Conservation (phyloP, 2,329 filamentous ascomycete species). For the Scedosporium boydii region DNA sequence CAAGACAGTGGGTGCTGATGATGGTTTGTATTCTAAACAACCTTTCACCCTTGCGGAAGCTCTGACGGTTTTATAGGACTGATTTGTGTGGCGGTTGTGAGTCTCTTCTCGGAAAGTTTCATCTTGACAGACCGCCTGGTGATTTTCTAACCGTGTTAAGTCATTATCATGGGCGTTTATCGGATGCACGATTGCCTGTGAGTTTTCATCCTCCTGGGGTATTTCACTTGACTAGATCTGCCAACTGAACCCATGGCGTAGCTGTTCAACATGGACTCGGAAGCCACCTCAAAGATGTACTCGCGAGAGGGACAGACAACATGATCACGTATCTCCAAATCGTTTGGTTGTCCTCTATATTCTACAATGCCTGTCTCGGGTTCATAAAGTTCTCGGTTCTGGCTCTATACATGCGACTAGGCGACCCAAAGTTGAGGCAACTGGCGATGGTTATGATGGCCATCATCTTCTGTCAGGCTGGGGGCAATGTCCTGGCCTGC, state of each 20-base stretch:
- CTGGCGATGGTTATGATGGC: conserved; percentile 27
- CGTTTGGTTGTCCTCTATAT: conserved; percentile 35
- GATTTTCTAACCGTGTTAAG: conserved; percentile 13
- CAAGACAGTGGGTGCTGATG: conserved; percentile 19
- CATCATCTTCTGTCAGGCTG: conserved; percentile 28
- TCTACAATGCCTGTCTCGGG: conserved; percentile 35
- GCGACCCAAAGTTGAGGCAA: conserved; percentile 24
- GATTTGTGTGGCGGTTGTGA: conserved; percentile 11
- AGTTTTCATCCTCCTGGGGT: not conserved
- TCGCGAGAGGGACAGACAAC: conserved; percentile 9
- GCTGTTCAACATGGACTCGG: conserved; percentile 19
- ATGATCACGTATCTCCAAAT: conserved; percentile 12
- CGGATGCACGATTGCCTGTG: conserved; percentile 21
- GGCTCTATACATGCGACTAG: conserved; percentile 32
- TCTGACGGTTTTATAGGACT: conserved; percentile 6
- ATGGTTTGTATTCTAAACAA: conserved; percentile 14
- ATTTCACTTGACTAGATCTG: not conserved
- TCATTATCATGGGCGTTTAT: conserved; percentile 23
- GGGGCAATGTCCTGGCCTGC: conserved; percentile 28
- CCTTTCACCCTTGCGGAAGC: not conserved
- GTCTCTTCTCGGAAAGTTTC: not conserved
- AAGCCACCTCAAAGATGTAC: conserved; percentile 17
- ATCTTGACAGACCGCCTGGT: not conserved
- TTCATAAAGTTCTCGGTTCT: conserved; percentile 39
- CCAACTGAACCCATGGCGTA: not conserved